These are phyloP conservation scores for Elsinoe ampelina DNA, from an alignment of 2,329 filamentous ascomycete genomes.

Conservation along the genomic window DNA sequence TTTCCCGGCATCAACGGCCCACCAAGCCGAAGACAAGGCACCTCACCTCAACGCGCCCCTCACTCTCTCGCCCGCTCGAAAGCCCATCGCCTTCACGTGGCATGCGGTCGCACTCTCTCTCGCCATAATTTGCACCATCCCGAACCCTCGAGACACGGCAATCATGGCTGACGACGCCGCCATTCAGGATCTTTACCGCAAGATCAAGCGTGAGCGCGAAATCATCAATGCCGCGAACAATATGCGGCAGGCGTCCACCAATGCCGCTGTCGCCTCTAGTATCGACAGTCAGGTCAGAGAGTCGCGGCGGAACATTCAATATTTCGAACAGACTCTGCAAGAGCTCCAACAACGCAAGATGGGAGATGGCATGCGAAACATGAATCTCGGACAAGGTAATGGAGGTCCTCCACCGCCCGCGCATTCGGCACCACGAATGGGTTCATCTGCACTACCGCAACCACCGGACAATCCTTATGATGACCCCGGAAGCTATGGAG, in stretches of 20 bases:
- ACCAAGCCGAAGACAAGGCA: neutral
- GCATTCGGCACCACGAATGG: conserved; percentile 22
- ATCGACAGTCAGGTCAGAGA: conserved; percentile 93
- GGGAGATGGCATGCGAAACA: conserved; percentile 55
- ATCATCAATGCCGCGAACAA: conserved; percentile 88
- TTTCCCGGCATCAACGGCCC: conserved; percentile 1
- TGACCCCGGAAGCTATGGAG: conserved; percentile 43
- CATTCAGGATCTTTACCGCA: conserved; percentile 76
- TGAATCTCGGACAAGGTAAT: conserved; percentile 51
- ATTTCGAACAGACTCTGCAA: conserved; percentile 84
- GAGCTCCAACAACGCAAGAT: conserved; percentile 78
- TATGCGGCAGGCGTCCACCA: conserved; percentile 94
- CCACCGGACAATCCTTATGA: conserved; percentile 13
- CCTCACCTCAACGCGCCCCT: conserved; percentile 1
- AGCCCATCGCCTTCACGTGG: neutral
- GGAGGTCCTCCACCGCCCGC: conserved; percentile 25
- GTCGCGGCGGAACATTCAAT: conserved; percentile 84
- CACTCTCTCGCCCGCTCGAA: neutral
- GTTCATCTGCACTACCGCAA: conserved; percentile 11
- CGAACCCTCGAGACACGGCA: conserved; percentile 22
- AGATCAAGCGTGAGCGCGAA: conserved; percentile 95
- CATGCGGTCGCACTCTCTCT: neutral
- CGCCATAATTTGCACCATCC: neutral
- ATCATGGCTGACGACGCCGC: conserved; percentile 51
- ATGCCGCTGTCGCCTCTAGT: conserved; percentile 79